A percentile compares a stretch with the other conserved stretches of the same genome.
phyloP scores from a whole-genome alignment of 129 eudicot genomes.

The Saussurea involucrata region DNA sequence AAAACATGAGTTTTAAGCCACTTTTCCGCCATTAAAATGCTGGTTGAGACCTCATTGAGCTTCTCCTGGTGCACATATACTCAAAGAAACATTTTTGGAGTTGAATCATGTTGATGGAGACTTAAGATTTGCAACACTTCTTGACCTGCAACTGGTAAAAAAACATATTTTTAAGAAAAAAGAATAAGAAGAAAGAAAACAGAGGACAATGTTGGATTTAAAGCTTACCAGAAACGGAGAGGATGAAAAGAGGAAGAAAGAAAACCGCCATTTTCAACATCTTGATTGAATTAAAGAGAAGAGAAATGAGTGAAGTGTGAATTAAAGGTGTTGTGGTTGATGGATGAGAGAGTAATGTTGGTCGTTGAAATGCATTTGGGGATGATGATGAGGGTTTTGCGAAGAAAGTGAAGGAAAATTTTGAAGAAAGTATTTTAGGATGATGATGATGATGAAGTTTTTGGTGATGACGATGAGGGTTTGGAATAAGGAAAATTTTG shows the following conservation, averaged over 20 bases:
- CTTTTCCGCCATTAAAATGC: slow-evolving; percentile 63
- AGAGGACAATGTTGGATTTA: background rate
- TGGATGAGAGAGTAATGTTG: slow-evolving; percentile 1
- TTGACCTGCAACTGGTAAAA: slow-evolving; percentile 46
- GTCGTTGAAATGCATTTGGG: too few species aligned
- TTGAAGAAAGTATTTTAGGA: too few species aligned
- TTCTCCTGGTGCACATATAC: slow-evolving; percentile 38
- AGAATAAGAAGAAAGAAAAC: background rate
- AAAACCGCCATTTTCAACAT: slow-evolving; percentile 40
- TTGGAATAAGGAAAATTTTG: too few species aligned
- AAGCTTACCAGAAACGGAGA: slow-evolving; percentile 38
- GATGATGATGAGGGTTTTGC: too few species aligned
- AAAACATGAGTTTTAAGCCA: slow-evolving; percentile 70
- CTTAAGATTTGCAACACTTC: slow-evolving; percentile 42
- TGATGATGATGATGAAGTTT: too few species aligned
- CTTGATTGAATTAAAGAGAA: slow-evolving; percentile 9
- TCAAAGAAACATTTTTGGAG: slow-evolving; percentile 15
- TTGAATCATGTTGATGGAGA: slow-evolving; percentile 32
- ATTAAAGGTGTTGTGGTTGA: background rate
- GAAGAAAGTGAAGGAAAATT: too few species aligned
- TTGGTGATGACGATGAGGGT: too few species aligned
- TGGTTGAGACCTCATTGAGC: slow-evolving; percentile 51
- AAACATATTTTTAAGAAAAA: background rate
- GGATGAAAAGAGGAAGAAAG: slow-evolving; percentile 32
- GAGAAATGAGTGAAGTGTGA: background rate